Evolutionary conservation across 2,329 filamentous ascomycete genomes (phyloP).

Genomic region (Grosmannia serpens): DNA sequence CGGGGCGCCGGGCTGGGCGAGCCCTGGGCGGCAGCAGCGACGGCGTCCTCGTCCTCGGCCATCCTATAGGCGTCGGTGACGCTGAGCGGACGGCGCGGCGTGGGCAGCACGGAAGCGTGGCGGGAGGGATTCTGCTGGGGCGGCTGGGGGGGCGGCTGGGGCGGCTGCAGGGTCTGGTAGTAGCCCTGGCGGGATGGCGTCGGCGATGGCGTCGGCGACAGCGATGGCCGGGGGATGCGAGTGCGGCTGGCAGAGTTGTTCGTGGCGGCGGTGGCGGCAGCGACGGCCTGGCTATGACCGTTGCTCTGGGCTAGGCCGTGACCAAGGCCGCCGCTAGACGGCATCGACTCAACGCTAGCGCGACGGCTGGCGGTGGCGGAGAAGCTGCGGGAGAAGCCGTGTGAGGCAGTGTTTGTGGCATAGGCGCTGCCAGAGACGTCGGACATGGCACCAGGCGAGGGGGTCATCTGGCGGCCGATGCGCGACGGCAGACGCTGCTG

Average conservation of each 20-base stretch:
- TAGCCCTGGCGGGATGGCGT: neutral
- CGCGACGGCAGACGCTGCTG: neutral
- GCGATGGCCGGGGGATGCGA: conserved; percentile 20
- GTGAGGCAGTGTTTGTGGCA: neutral
- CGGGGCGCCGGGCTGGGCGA: conserved; percentile 42
- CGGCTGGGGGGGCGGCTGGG: neutral
- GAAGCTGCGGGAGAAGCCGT: conserved; percentile 3
- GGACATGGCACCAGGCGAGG: conserved; percentile 6
- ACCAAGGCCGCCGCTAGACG: neutral
- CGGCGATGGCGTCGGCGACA: conserved; percentile 8
- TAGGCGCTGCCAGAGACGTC: conserved; percentile 7
- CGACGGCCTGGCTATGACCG: neutral
- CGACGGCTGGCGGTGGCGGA: neutral
- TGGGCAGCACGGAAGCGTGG: neutral
- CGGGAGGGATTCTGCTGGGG: neutral
- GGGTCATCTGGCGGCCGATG: neutral
- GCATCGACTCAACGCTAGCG: neutral
- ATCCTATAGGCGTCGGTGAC: conserved; percentile 30
- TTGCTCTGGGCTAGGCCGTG: neutral
- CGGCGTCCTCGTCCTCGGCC: conserved; percentile 22
- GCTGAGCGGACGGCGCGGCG: conserved; percentile 22
- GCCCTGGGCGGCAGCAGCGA: conserved; percentile 16
- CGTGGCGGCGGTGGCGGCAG: neutral
- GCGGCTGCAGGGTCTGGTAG: no score
- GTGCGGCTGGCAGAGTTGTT: conserved; percentile 10